Conservation (phyloP, 805 yeast species). For the Yamadazyma phyllophila region DNA sequence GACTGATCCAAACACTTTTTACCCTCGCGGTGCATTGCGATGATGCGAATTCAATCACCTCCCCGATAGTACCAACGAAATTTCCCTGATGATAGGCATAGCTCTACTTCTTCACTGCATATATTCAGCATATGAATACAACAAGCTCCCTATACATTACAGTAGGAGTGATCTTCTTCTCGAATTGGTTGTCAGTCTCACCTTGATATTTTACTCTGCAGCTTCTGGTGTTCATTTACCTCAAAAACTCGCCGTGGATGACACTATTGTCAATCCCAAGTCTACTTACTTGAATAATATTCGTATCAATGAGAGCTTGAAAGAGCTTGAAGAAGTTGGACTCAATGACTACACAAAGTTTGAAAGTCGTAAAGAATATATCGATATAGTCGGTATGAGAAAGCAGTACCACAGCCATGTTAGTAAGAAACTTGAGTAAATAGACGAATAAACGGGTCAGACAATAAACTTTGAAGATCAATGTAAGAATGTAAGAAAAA, state of each 20-base stretch:
- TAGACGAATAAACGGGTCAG: not conserved
- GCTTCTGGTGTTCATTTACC: conserved; percentile 14
- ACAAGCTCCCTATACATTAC: conserved; percentile 28
- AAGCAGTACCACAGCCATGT: conserved; percentile 40
- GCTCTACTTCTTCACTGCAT: conserved; percentile 45
- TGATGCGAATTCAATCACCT: not conserved
- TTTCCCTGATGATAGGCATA: conserved; percentile 7
- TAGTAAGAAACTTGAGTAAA: conserved; percentile 1
- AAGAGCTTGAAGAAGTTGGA: conserved; percentile 47
- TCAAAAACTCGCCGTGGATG: conserved; percentile 14
- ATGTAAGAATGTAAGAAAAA: not conserved
- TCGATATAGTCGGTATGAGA: conserved; percentile 49
- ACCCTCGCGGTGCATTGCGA: too few relatives aligned
- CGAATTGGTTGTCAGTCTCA: conserved; percentile 50
- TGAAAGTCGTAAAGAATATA: conserved; percentile 49
- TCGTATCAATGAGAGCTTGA: conserved; percentile 44
- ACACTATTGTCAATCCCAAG: conserved; percentile 17
- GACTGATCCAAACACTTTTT: too few relatives aligned
- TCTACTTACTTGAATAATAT: conserved; percentile 45
- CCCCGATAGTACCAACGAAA: not conserved
- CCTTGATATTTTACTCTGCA: conserved; percentile 40
- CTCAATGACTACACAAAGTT: conserved; percentile 33
- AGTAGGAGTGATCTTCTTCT: conserved; percentile 40
- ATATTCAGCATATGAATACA: conserved; percentile 53
- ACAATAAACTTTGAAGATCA: too few relatives aligned